These are phyloP conservation scores for Flaveria ramosissima DNA, from an alignment of 129 eudicot genomes.

Conservation along the genomic window DNA sequence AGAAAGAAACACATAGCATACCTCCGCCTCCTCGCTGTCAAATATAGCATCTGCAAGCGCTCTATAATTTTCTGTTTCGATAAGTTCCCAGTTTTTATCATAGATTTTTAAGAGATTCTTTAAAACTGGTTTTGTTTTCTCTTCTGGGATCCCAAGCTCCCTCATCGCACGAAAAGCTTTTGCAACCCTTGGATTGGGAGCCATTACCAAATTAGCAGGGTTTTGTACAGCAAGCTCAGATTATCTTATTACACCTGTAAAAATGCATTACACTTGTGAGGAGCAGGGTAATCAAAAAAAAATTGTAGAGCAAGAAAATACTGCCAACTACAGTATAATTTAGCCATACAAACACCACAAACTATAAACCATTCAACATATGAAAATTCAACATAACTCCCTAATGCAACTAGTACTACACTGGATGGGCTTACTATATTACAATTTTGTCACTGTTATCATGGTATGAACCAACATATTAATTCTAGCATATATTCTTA, in stretches of 20 bases:
- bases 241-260: constrained; percentile 22
- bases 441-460: not conserved
- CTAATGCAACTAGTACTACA: constrained; percentile 2
- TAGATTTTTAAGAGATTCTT: constrained; percentile 68
- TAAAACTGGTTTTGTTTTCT: constrained; percentile 72
- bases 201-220: constrained; percentile 36
- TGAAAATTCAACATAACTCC: not conserved
- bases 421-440: not conserved
- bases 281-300: not conserved
- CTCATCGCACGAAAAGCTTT: constrained; percentile 86
- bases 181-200: constrained; percentile 54
- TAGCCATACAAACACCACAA: not conserved
- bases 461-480: not conserved
- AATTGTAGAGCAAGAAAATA: not conserved
- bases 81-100: constrained; percentile 88
- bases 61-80: constrained; percentile 86
- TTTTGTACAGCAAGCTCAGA: constrained; percentile 30
- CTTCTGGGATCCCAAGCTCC: constrained; percentile 73
- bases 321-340: not conserved
- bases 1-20: constrained; percentile 3
- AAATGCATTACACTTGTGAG: constrained; percentile 11
- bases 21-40: constrained; percentile 63
- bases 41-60: constrained; percentile 94
- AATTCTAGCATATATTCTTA: constrained; percentile 1
- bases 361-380: not conserved